Evolutionary conservation across 2,329 filamentous ascomycete genomes (phyloP), one percentile per base, ranked within the genome.

Genomic region (Diaporthe sp.): DNA sequence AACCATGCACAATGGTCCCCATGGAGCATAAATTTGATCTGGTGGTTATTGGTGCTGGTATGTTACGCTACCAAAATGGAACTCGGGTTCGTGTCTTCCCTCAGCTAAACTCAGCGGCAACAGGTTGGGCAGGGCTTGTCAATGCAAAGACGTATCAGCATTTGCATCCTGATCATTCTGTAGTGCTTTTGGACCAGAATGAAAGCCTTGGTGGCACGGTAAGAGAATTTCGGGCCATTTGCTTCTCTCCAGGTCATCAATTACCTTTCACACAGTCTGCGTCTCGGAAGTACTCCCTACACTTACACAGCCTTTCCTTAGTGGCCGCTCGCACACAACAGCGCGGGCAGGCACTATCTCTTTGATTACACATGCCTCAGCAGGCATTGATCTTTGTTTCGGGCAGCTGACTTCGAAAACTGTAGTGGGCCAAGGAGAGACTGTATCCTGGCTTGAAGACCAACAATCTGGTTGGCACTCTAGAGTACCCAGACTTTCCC

Each of bases 391-490:
- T 39, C 13, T 2, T 51, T 37, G 3, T 37, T 17, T 6, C 8
- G 10, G 7, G 42, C 4, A 34, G 46, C 62, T 68, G 62, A 68
- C 46, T 31, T n/a, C 6, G 19, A 10, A 15, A 25, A 10, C 13
- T 68, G 19, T 12, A 68, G 22, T 96, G 94, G 94, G 89, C 91
- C 12, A 86, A 90, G 74, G 86, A 93, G 51, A 88, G 93, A 1
- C 83, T 95, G 0, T 93, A 95, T 81, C 89, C 91, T 0, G 91
- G 90, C 1, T 87, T 96, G 67, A 93, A 92, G 79, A 92, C 90
- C 72, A 96, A 96, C 83, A 95, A 95, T 79, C 88, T 94, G 81
- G 82, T 92, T 15, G 93, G 94, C 3, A 93, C 91, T 0, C 94
- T 92, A 78, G 93, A 96, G 81, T 95, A 90, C 79, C 90, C 91